phyloP scores from a whole-genome alignment of 2,329 filamentous ascomycete genomes.

The Amauroascus niger region DNA sequence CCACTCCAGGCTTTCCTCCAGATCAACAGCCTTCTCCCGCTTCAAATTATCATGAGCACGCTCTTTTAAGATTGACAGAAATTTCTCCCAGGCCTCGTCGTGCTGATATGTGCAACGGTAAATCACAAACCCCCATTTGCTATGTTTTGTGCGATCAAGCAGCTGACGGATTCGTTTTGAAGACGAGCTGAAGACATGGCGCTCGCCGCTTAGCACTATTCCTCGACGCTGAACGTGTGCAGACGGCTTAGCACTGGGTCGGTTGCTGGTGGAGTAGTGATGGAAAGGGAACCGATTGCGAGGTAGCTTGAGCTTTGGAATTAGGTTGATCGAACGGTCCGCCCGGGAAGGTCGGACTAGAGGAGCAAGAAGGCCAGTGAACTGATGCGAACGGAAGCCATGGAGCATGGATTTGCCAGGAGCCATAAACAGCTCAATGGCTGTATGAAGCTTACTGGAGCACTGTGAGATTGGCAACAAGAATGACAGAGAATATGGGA shows the following conservation, averaged over 20 bases:
- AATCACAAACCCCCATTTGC: slow-evolving; percentile 11
- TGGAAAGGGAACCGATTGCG: neutral
- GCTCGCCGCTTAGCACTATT: neutral
- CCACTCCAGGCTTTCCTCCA: slow-evolving; percentile 2
- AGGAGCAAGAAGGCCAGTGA: neutral
- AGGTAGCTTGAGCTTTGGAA: neutral
- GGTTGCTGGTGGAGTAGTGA: neutral
- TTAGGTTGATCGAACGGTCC: neutral
- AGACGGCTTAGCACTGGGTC: neutral
- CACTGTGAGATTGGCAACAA: no score
- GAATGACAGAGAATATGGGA: no score
- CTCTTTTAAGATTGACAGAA: neutral
- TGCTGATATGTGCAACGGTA: slow-evolving; percentile 5
- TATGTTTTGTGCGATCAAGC: neutral
- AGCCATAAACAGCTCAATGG: neutral
- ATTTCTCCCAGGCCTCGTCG: neutral
- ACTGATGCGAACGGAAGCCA: neutral
- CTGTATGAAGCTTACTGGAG: neutral
- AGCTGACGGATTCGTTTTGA: neutral
- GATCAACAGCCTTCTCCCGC: neutral
- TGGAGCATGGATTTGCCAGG: neutral
- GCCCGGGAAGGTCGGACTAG: neutral
- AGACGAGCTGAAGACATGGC: neutral
- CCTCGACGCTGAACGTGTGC: neutral
- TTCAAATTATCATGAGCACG: neutral